Evolutionary conservation across 2,329 filamentous ascomycete genomes (phyloP).

Genomic region (Aspergillus proliferans): DNA sequence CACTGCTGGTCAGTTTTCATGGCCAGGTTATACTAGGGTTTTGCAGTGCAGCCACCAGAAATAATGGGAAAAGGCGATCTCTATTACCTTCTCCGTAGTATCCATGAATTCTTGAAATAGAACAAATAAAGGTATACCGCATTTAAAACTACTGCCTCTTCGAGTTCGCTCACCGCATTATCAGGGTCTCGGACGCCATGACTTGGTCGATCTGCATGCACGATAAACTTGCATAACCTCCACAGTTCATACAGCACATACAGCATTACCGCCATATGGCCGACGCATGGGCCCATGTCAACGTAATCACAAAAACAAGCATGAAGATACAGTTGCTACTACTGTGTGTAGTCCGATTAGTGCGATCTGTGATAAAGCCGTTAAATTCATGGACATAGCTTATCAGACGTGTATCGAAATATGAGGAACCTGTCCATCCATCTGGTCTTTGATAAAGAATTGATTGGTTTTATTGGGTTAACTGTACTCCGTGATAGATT

Average conservation of each 20-base stretch:
- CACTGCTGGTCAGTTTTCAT: constrained; percentile 13
- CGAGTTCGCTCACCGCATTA: no score
- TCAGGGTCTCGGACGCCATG: constrained; percentile 32
- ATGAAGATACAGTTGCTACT: constrained; percentile 59
- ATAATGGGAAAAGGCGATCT: constrained; percentile 69
- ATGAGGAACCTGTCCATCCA: constrained; percentile 48
- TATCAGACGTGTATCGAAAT: constrained; percentile 49
- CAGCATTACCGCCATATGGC: not conserved
- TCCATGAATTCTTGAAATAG: no score
- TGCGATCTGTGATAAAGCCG: constrained; percentile 71
- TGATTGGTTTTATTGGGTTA: constrained; percentile 57
- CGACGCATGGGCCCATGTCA: constrained; percentile 68
- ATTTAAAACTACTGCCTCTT: no score
- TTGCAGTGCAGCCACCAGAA: constrained; percentile 17
- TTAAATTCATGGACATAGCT: constrained; percentile 43
- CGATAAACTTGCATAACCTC: constrained; percentile 12
- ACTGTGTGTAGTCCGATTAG: constrained; percentile 81
- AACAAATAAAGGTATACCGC: no score
- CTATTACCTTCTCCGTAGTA: constrained; percentile 35
- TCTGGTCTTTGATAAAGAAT: constrained; percentile 60
- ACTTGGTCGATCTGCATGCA: constrained; percentile 64
- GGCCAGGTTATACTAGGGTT: constrained; percentile 12
- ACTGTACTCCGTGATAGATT: constrained; percentile 59
- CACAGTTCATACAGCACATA: constrained; percentile 45
- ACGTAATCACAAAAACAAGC: constrained; percentile 66